Conservation (phyloP, 192 early-diverging fungal species). For the Lobosporangium transversale region DNA sequence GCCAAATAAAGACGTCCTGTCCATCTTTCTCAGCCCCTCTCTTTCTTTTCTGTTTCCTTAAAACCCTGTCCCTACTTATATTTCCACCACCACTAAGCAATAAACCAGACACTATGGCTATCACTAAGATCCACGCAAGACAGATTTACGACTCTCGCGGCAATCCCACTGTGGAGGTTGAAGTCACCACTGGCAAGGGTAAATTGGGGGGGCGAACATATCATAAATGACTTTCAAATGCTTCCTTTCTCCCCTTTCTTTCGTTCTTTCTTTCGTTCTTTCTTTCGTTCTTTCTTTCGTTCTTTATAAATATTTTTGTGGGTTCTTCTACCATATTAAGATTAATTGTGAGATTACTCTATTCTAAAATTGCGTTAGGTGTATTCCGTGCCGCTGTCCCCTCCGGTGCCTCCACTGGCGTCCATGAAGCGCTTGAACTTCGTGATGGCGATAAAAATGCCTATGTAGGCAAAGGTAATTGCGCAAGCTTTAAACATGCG, state of each 20-base stretch:
- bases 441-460: conserved; percentile 85
- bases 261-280: not conserved
- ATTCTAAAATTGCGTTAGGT: too few species aligned
- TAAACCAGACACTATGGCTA: conserved; percentile 64
- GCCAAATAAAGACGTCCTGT: too few species aligned
- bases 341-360: too few species aligned
- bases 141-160: conserved; percentile 99
- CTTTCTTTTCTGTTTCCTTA: not conserved
- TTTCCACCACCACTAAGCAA: not conserved
- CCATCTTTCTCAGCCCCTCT: not conserved
- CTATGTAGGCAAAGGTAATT: conserved; percentile 95
- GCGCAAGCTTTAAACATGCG: too few species aligned
- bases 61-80: not conserved
- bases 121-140: conserved; percentile 85
- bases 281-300: too few species aligned
- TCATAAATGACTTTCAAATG: too few species aligned
- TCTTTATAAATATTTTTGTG: too few species aligned
- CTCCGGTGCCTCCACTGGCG: conserved; percentile 97
- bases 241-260: too few species aligned
- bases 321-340: too few species aligned
- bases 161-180: conserved; percentile 99
- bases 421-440: conserved; percentile 98
- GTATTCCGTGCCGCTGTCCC: conserved; percentile 97
- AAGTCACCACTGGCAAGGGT: conserved; percentile 94
- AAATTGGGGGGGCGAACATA: too few species aligned